Conservation (phyloP, 225 moss, liverwort and hornwort species). For the Pleurozium schreberi region DNA sequence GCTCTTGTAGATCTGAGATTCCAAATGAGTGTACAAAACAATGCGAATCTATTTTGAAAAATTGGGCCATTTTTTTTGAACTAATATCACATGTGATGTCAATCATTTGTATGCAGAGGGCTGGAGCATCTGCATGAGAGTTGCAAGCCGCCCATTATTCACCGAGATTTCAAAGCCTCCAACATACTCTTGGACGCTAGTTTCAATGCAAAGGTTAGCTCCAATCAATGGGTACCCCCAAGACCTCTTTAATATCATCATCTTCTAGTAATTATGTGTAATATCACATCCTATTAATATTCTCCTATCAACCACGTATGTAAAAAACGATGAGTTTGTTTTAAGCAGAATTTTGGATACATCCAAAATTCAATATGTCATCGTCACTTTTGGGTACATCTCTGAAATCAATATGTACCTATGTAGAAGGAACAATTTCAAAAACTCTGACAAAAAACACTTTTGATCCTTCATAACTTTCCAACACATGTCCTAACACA, state of each 20-base stretch:
- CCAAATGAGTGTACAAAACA: not conserved
- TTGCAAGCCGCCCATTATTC: conserved; percentile 58
- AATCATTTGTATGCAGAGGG: conserved; percentile 24
- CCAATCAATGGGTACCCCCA: not conserved
- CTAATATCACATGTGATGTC: not conserved
- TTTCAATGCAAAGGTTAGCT: conserved; percentile 57
- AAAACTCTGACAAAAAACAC: accelerated
- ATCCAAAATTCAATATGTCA: too few relatives aligned
- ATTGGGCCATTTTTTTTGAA: not conserved
- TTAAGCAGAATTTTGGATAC: too few relatives aligned
- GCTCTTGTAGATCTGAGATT: not conserved
- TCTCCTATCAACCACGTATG: not conserved
- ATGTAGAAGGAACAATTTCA: accelerated
- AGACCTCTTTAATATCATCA: not conserved
- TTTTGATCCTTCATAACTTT: not conserved
- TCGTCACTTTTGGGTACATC: not conserved
- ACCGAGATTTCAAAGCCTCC: conserved; percentile 65
- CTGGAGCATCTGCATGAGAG: conserved; percentile 56
- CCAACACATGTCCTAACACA: too few relatives aligned
- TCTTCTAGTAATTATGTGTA: not conserved
- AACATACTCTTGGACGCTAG: conserved; percentile 51
- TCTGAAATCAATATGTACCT: not conserved
- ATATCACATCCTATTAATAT: not conserved
- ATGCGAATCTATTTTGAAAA: not conserved
- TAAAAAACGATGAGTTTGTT: not conserved